These are phyloP conservation scores for Pseudopithomyces chartarum DNA, from an alignment of 2,329 filamentous ascomycete genomes.

Conservation along the genomic window DNA sequence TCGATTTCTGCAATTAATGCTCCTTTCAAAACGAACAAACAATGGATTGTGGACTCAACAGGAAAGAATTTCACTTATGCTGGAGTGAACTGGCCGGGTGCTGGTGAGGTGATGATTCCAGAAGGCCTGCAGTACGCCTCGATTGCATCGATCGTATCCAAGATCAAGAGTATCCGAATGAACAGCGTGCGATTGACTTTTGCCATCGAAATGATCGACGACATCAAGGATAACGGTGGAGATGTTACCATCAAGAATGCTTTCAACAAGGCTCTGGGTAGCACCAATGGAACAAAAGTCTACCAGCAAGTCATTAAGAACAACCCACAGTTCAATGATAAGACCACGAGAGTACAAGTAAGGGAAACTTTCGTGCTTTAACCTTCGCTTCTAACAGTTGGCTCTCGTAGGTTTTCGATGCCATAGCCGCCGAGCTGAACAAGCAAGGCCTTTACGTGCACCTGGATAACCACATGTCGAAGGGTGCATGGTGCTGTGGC, in stretches of 20 bases:
- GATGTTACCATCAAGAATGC: slow-evolving; percentile 39
- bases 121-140: slow-evolving; percentile 64
- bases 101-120: slow-evolving; percentile 62
- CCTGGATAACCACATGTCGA: slow-evolving; percentile 44
- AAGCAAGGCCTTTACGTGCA: slow-evolving; percentile 45
- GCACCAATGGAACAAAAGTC: slow-evolving; percentile 56
- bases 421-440: slow-evolving; percentile 59
- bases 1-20: slow-evolving; percentile 24
- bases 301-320: slow-evolving; percentile 59
- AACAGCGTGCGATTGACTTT: slow-evolving; percentile 68
- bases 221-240: slow-evolving; percentile 39
- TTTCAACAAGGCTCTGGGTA: slow-evolving; percentile 36
- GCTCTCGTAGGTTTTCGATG: slow-evolving; percentile 52
- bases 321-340: slow-evolving; percentile 60
- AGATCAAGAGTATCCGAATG: slow-evolving; percentile 61
- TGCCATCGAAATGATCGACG: slow-evolving; percentile 62
- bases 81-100: slow-evolving; percentile 66
- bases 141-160: slow-evolving; percentile 56
- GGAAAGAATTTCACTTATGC: slow-evolving; percentile 60
- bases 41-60: slow-evolving; percentile 48
- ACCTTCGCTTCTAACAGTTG: not conserved
- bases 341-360: slow-evolving; percentile 55
- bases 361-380: not conserved
- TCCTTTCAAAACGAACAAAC: slow-evolving; percentile 38
- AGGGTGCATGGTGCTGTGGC: slow-evolving; percentile 40